Evolutionary conservation across 495 filamentous ascomycete species (phyloP).

Genomic region (Penicillium bialowiezense): DNA sequence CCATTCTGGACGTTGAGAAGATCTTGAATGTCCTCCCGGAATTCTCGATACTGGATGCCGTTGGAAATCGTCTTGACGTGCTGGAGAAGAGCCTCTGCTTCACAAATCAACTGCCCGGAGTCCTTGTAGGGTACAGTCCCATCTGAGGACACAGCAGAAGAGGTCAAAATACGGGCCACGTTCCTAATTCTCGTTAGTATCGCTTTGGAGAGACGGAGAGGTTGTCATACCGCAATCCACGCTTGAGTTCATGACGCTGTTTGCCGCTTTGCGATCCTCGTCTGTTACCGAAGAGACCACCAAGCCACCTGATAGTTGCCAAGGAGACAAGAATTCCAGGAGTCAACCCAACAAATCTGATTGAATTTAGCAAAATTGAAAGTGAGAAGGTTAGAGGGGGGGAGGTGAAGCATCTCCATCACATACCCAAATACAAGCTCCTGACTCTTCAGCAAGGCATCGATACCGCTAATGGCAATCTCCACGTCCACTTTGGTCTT

Average conservation of each 20-base stretch:
- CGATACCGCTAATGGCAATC: conserved; percentile 91
- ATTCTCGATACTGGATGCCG: conserved; percentile 69
- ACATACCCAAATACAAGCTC: conserved; percentile 86
- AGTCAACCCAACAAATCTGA: conserved; percentile 81
- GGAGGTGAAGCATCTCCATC: not conserved
- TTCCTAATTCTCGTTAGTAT: conserved; percentile 43
- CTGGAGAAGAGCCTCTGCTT: conserved; percentile 73
- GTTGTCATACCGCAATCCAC: conserved; percentile 61
- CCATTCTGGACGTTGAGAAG: conserved; percentile 73
- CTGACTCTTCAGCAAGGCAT: conserved; percentile 88
- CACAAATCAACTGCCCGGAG: conserved; percentile 83
- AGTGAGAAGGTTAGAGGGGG: too few species aligned
- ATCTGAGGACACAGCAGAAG: conserved; percentile 51
- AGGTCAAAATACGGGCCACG: conserved; percentile 76
- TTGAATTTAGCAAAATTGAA: not conserved
- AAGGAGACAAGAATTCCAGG: conserved; percentile 84
- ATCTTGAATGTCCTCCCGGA: conserved; percentile 80
- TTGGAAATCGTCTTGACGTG: conserved; percentile 64
- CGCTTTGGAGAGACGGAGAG: not conserved
- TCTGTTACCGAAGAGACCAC: conserved; percentile 61
- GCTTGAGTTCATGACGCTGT: conserved; percentile 61
- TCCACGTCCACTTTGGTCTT: conserved; percentile 99
- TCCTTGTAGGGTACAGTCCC: conserved; percentile 82
- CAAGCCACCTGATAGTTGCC: conserved; percentile 68
- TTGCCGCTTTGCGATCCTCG: conserved; percentile 59